Base-by-base conservation (phyloP, 805 yeast genomes). In the Candida peoriensis region DNA sequence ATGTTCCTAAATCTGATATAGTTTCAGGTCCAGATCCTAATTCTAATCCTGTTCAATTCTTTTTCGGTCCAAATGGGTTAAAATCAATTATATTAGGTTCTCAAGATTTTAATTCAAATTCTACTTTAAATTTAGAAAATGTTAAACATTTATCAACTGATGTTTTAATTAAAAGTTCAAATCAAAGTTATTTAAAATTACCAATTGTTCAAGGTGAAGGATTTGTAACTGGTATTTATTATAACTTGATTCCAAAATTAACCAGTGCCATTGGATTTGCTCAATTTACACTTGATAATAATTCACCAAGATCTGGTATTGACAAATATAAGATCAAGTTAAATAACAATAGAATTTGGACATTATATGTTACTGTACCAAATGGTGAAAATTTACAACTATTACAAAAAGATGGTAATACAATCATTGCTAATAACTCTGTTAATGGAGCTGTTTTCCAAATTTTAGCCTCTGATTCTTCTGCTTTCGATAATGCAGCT, bases 191-290 rank as follows among this genome's bases (percentile, higher is more conserved):
- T 22, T 52, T 78, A 33, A 62, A 62, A 22, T 54, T 73, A 24
- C 89, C 90, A 4, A 50, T 83, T 36, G 83, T 81, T 6, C 89
- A 82, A 57, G 97, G 97, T 36, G 70, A 70, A 70, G 96, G 96
- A 6, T 77, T 84, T 42, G 74, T 84, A 12, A 81, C 95, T 21
- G 85, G 79, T 19, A 58, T 72, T 18, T 80, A 72, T 43, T 68
- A 71, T 50, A 60, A 64, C 39, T 58, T 78, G 47, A 65, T 66
- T 20, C 82, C 87, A 3, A 55, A 60, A 39, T 44, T 82, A 18
- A 66, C 70, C n/a, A 74, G 84, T 17, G 70, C 68, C 20, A 81
- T 82, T 19, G 95, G 94, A 0, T 64, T 83, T 35, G 73, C 70
- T 41, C 61, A 63, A 14, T 64, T 81, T 36, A 60, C 62, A 3